Evolutionary conservation across 129 eudicot genomes (phyloP).

Genomic region (Flaveria bidentis): DNA sequence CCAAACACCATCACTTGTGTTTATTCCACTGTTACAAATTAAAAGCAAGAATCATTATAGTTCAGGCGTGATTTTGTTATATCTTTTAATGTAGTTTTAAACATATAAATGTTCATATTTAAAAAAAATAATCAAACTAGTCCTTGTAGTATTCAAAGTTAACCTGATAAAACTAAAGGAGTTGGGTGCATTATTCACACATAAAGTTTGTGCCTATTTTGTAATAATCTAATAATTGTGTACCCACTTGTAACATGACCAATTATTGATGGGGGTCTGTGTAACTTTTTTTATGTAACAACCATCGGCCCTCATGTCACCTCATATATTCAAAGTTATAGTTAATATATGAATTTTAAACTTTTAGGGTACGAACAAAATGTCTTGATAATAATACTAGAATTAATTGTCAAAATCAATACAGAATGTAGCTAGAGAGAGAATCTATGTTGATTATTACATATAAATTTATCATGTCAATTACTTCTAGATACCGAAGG

Average conservation of each 20-base stretch:
- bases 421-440: slow-evolving; percentile 22
- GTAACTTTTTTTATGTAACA: slow-evolving; percentile 17
- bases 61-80: neutral
- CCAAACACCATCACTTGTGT: neutral
- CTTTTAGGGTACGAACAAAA: slow-evolving; percentile 17
- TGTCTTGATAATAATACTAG: slow-evolving; percentile 8
- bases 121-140: neutral
- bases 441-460: slow-evolving; percentile 33
- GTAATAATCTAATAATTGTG: slow-evolving; percentile 11
- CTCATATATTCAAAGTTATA: slow-evolving; percentile 7
- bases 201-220: slow-evolving; percentile 15
- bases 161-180: neutral
- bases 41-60: neutral
- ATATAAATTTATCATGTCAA: slow-evolving; percentile 22
- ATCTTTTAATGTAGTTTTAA: neutral
- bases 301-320: neutral
- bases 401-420: slow-evolving; percentile 26
- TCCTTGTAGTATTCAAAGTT: neutral
- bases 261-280: slow-evolving; percentile 25
- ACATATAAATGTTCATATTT: neutral
- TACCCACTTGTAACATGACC: slow-evolving; percentile 25
- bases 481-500: slow-evolving; percentile 35
- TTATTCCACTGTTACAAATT: neutral
- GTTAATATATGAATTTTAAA: slow-evolving; percentile 18
- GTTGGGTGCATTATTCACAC: neutral